Evolutionary conservation across 345 rosid genomes (phyloP), one percentile per base, ranked within the genome.

Genomic region (Iberis pinnata): DNA sequence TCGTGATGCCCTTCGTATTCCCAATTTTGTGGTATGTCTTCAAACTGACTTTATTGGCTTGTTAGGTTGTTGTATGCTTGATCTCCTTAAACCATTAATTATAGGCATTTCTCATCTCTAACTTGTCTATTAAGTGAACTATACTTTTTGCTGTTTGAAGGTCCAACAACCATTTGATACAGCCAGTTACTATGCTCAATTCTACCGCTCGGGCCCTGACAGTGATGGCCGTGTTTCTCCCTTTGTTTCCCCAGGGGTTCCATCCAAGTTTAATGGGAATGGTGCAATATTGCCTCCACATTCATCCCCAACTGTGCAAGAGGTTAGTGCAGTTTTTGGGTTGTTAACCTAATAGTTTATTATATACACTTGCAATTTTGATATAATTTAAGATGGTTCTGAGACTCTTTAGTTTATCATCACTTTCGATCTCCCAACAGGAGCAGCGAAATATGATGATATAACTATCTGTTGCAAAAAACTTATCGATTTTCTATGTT

Each of bases 161-260:
- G 82, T 82, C 51, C 90, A 73, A 50, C 97, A 80, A 63, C 83
- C 90, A 41, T 72, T 78, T 79, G 97, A 89, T 78, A 78, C 93
- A 58, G 56, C 89, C 15, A 76, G 77, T 67, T 86, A 76, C 69
- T 79, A 81, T 72, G 85, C 89, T 43, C 95, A 89, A 48, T 78
- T 76, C 76, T 89, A 86, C 64, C 88, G 77, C 49, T 24, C 93
- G 5, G 75, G 76, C 66, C 66, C 78, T 46, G 95, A 89, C 18
- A 62, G 69, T 52, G 92, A 83, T 43, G 94, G 94, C 44, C 82
- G 85, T 26, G 69, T 86, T 75, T 89, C 96, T 54, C 92, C 97
- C 6, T 86, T 86, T 56, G 61, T 81, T 65, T 47, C 82, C 18
- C 25, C 82, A 67, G 90, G 81, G 68, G 76, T 74, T 75, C 77